Base-by-base conservation (phyloP, 306 rosid genomes). In the Benincasa hispida region DNA sequence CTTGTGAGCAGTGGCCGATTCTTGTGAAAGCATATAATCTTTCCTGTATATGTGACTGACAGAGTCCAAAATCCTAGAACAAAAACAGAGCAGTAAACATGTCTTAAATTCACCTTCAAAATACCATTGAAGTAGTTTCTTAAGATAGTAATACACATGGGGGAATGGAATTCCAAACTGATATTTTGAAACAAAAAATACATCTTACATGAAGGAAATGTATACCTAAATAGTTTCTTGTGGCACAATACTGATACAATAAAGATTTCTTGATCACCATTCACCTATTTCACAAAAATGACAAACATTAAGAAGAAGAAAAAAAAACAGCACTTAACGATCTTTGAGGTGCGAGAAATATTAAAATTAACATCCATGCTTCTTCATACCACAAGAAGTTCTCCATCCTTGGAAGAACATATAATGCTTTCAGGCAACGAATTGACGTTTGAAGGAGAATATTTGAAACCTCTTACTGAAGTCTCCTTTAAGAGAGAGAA, bases 321-420 rank as follows among this genome's bases (percentile, higher is more conserved):
- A 27, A 13, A 45, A 45, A 45, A 45, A 45, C 12, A 45, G 55
- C 30, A 54, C 47, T 19, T 6, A 28, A 62, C 17, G 30, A 9
- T 13, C 25, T 30, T 3, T 19, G 30, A 24, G 39, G 50, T 76
- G 80, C 28, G 54, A 45, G 57, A 72, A 61, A 28, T 53, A 17
- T 50, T 41, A 53, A 13, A 42, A 80, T 37, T 34, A 77, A 77
- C 11, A 42, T 50, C 61, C 55, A 77, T 41, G 50, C 10, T 73
- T 50, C 42, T 37, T 61, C 83, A 68, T 90, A 93, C 98, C 92
- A 88, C 59, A 73, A 93, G 85, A 82, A 93, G 76, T 58, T 90
- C 96, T 75, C 97, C 98, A 81, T 79, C 82, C 45, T 72, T 75
- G 37, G 97, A 91, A 78, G 88, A 83, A 79, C 98, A 88, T 81